Evolutionary conservation across 345 rosid genomes (phyloP).

Genomic region (Ceriops zippeliana): DNA sequence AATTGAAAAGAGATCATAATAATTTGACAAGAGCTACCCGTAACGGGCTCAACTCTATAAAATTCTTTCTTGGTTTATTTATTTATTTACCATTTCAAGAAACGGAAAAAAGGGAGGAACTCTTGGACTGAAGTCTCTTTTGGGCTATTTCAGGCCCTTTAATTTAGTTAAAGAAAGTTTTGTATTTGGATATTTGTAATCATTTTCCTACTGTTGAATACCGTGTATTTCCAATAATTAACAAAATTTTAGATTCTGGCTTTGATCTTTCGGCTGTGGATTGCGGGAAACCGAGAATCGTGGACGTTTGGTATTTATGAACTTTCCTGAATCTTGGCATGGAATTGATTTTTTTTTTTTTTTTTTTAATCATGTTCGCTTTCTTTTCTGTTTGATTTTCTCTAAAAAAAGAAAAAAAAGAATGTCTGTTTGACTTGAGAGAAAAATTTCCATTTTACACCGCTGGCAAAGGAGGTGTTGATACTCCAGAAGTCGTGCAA

Average conservation of each 20-base stretch:
- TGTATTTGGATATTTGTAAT: neutral
- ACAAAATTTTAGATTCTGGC: conserved; percentile 60
- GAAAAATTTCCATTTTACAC: conserved; percentile 29
- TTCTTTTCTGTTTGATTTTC: neutral
- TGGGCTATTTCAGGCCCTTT: no score
- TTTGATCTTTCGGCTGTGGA: conserved; percentile 91
- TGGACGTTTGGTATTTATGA: conserved; percentile 72
- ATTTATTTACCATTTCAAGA: neutral
- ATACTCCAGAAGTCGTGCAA: conserved; percentile 79
- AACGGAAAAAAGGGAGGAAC: no score
- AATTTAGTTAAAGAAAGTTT: no score
- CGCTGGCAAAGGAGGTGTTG: conserved; percentile 94
- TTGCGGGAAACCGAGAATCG: conserved; percentile 78
- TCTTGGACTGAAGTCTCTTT: no score
- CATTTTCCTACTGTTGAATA: neutral
- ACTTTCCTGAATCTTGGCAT: neutral
- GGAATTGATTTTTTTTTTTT: neutral
- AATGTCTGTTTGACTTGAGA: neutral
- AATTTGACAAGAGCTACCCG: no score
- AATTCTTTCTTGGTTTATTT: neutral
- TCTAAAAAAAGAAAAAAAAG: neutral
- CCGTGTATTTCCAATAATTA: neutral
- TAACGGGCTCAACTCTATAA: no score
- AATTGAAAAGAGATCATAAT: no score
- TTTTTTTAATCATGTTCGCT: neutral